phyloP scores from a whole-genome alignment of 1,284 basidiomycete genomes.

The Exobasidium cylindrosporum region DNA sequence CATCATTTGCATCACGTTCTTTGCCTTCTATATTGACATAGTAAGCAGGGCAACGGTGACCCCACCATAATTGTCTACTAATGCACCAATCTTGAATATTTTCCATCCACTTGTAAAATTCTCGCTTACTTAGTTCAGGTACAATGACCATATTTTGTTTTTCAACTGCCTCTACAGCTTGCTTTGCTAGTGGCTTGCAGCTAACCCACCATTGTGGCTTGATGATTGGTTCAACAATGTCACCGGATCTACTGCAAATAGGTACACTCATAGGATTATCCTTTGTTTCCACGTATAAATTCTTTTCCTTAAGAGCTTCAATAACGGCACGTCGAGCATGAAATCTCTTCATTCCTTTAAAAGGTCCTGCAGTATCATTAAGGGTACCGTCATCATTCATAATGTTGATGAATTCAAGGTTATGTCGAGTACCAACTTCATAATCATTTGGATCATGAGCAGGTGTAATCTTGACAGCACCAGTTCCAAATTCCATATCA shows the following conservation, averaged over 20 bases:
- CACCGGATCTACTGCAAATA: slow-evolving; percentile 62
- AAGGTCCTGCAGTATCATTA: slow-evolving; percentile 84
- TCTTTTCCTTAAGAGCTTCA: slow-evolving; percentile 78
- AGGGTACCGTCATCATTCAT: slow-evolving; percentile 96
- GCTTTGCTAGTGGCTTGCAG: slow-evolving; percentile 83
- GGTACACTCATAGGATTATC: slow-evolving; percentile 61
- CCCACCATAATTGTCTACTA: slow-evolving; percentile 99
- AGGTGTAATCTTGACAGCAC: slow-evolving; percentile 99
- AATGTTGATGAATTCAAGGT: slow-evolving; percentile 90
- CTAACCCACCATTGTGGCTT: slow-evolving; percentile 99
- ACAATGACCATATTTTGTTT: slow-evolving; percentile 61
- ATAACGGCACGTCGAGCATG: slow-evolving; percentile 83
- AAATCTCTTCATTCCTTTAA: slow-evolving; percentile 76
- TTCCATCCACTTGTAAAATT: slow-evolving; percentile 97
- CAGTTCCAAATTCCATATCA: slow-evolving; percentile 95
- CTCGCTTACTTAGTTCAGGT: slow-evolving; percentile 81
- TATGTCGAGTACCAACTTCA: slow-evolving; percentile 84
- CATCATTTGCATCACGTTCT: slow-evolving; percentile 62
- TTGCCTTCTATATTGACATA: slow-evolving; percentile 81
- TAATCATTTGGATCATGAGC: slow-evolving; percentile 98
- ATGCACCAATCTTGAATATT: slow-evolving; percentile 99
- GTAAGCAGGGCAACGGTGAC: slow-evolving; percentile 93
- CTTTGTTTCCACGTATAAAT: slow-evolving; percentile 84
- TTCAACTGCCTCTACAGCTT: slow-evolving; percentile 69
- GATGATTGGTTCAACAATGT: slow-evolving; percentile 89